phyloP scores from a whole-genome alignment of 139 green algal species.

The Eudorina sp. region DNA sequence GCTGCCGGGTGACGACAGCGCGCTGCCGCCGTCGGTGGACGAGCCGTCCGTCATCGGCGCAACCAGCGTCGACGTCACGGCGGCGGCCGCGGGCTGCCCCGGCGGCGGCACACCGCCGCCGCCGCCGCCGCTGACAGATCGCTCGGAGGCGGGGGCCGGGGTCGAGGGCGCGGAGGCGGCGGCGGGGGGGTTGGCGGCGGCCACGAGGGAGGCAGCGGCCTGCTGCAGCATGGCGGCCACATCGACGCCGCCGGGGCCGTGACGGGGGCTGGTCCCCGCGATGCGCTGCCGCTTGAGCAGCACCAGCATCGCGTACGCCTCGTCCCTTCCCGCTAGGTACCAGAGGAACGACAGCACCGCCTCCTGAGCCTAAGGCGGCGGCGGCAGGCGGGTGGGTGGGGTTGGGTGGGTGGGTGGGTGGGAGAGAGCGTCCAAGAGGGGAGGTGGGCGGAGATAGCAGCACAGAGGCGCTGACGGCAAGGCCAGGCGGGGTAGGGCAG shows the following conservation, averaged over 20 bases:
- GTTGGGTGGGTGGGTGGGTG: too few relatives aligned
- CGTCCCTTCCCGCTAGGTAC: conserved; percentile 51
- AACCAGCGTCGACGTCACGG: neutral
- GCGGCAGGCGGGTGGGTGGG: too few relatives aligned
- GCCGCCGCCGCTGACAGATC: neutral
- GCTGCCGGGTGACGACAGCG: neutral
- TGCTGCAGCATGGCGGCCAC: conserved; percentile 34
- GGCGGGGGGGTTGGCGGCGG: neutral
- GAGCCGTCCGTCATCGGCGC: neutral
- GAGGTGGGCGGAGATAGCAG: too few relatives aligned
- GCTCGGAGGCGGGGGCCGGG: neutral
- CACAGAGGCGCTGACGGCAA: too few relatives aligned
- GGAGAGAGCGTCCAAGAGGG: too few relatives aligned
- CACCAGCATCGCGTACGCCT: conserved; percentile 50
- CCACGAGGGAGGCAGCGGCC: neutral
- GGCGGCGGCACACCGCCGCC: neutral
- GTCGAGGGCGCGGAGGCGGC: neutral
- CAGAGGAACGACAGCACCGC: conserved; percentile 55
- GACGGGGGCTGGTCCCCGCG: neutral
- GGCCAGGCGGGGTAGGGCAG: too few relatives aligned
- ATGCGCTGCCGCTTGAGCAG: conserved; percentile 51
- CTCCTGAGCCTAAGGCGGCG: conserved; percentile 47
- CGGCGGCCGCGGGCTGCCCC: neutral
- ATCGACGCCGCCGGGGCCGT: neutral
- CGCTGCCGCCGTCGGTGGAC: neutral